A percentile compares a stretch with the other conserved stretches of the same genome.
Conservation (phyloP, 2,329 filamentous ascomycete species). For the Paraphoma sp. region DNA sequence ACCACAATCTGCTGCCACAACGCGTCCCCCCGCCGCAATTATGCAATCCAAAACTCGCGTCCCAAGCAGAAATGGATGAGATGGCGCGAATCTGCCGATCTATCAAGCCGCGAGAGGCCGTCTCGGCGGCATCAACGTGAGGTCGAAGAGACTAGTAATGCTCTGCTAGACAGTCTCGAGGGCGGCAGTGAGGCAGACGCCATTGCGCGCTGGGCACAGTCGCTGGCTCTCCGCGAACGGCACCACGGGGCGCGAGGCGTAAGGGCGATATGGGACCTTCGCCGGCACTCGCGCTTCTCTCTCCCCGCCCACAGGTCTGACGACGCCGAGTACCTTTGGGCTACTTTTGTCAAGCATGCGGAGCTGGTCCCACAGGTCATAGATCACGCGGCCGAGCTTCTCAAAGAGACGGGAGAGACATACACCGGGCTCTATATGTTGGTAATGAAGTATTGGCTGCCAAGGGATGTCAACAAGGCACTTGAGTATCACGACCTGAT, state of each 20-base stretch:
- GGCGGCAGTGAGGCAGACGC: neutral
- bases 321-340: conserved; percentile 55
- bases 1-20: conserved; percentile 19
- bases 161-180: neutral
- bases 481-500: conserved; percentile 34
- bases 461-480: conserved; percentile 20
- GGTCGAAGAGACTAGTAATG: conserved; percentile 2
- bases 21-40: conserved; percentile 3
- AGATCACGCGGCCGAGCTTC: conserved; percentile 51
- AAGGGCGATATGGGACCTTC: conserved; percentile 51
- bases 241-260: conserved; percentile 52
- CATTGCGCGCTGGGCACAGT: conserved; percentile 49
- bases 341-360: conserved; percentile 49
- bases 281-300: conserved; percentile 45
- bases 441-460: conserved; percentile 52
- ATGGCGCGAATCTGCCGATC: conserved; percentile 1
- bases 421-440: conserved; percentile 52
- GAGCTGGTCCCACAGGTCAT: conserved; percentile 47
- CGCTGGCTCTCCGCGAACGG: conserved; percentile 51
- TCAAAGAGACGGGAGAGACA: conserved; percentile 43
- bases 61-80: conserved; percentile 18
- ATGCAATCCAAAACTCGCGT: neutral
- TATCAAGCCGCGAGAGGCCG: neutral
- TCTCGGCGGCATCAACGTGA: neutral
- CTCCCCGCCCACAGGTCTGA: conserved; percentile 48